Conservation (phyloP, 2,329 filamentous ascomycete genomes). For the Nigrospora osmanthi region DNA sequence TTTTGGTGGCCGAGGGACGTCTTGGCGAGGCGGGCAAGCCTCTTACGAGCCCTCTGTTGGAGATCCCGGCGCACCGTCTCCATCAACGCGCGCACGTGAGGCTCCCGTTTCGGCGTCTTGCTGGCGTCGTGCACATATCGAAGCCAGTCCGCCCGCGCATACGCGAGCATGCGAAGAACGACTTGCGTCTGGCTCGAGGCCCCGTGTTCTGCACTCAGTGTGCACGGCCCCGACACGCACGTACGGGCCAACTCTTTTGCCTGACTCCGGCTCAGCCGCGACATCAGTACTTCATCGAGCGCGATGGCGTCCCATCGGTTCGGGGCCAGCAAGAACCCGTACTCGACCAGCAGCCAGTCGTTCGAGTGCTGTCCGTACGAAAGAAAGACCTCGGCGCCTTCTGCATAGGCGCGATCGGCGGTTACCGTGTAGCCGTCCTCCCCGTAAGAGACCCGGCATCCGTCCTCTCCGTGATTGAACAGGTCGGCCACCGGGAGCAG, state of each 20-base stretch:
- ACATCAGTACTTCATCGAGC: conserved; percentile 9
- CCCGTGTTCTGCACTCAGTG: neutral
- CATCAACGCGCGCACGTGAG: neutral
- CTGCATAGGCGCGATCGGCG: neutral
- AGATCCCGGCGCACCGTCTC: neutral
- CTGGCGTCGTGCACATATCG: neutral
- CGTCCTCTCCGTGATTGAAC: conserved; percentile 3
- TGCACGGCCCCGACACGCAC: neutral
- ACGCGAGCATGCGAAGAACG: neutral
- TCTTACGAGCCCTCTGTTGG: neutral
- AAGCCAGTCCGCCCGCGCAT: neutral
- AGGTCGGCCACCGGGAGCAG: conserved; percentile 5
- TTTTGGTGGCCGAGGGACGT: neutral
- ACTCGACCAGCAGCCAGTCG: conserved; percentile 42
- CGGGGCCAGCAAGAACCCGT: conserved; percentile 10
- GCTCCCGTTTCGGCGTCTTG: neutral
- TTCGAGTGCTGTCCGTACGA: conserved; percentile 45
- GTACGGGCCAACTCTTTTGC: neutral
- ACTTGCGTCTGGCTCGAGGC: neutral
- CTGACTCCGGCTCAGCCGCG: neutral
- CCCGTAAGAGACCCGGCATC: conserved; percentile 1
- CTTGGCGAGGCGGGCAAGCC: neutral
- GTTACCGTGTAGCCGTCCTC: conserved; percentile 1
- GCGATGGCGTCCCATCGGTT: conserved; percentile 12
- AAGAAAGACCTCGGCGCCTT: conserved; percentile 35